Evolutionary conservation across 108 stramenopile genomes (phyloP), one percentile per base, ranked within the genome.

Genomic region (Nannochloropsis granulata): DNA sequence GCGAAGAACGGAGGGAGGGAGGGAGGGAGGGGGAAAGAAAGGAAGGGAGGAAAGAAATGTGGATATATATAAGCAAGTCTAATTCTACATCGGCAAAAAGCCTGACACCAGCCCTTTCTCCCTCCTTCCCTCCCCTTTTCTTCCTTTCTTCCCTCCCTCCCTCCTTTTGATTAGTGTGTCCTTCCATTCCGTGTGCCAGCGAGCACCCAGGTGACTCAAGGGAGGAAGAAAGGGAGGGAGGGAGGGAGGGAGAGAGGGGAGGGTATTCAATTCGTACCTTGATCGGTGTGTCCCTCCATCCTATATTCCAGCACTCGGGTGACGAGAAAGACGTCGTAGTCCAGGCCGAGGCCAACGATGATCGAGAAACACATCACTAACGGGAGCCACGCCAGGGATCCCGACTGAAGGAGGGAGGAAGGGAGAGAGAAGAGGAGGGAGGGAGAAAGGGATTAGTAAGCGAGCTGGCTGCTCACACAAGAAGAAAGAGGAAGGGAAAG

Each of bases 301-400:
- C 92, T 86, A 44, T 84, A 88, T 44, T 92, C 90, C 78, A 87
- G 24, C 44, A 92, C 85, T 0, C 92, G 81, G 23, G 79, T 82
- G 23, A 92, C 82, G 44, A 90, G 81, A 46, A 92, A 90, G 25
- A 89, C 82, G 84, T 92, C 90, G 71, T 92, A 91, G 83, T 91
- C 91, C 43, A 90, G 78, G 0, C 84, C 89, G 13, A 91, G 86
- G 23, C 92, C 92, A 16, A 91, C 92, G 80, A 88, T 80, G 45
- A 92, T 88, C 24, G 88, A 85, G 84, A 92, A 91, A 23, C 85
- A 85, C 84, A 92, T 81, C 71, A 92, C 85, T 7, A 90, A 90
- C 25, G 86, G 87, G 16, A 91, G 84, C 90, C 90, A 92, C 12
- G 83, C 90, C 43, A 92, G 25, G 71, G 85, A 82, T 13, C 84